Evolutionary conservation across 257 asterid species (phyloP).

Genomic region (Solanum chiquidenum): DNA sequence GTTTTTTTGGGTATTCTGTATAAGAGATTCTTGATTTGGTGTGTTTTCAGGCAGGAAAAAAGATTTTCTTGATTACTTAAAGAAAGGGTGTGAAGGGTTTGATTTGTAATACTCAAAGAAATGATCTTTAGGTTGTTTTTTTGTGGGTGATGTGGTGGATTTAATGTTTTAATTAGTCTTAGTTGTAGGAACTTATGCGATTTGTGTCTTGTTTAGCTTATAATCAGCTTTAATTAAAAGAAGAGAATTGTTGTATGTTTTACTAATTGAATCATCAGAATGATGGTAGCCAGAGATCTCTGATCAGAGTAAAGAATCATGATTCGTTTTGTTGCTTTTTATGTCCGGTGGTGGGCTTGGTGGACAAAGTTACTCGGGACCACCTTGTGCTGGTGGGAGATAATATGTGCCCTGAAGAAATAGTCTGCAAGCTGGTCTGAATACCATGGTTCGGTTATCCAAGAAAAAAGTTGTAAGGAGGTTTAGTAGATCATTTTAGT

Average conservation of each 20-base stretch:
- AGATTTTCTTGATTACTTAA: background rate
- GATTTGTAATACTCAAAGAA: background rate
- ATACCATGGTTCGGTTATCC: background rate
- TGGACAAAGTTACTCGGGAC: background rate
- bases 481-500: background rate
- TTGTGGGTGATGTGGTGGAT: background rate
- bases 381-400: background rate
- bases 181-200: background rate
- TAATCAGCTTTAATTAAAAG: background rate
- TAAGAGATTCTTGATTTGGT: background rate
- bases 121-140: background rate
- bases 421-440: background rate
- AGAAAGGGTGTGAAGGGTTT: background rate
- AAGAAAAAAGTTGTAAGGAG: background rate
- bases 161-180: background rate
- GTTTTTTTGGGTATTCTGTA: background rate
- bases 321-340: background rate
- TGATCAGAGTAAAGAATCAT: background rate
- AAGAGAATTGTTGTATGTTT: background rate
- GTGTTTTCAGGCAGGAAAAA: background rate
- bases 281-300: background rate
- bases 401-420: background rate
- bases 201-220: background rate
- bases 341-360: background rate
- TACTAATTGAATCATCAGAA: background rate